Evolutionary conservation across 2,329 filamentous ascomycete species (phyloP), one percentile per base, ranked within the genome.

Genomic region (Sporothrix schenckii): DNA sequence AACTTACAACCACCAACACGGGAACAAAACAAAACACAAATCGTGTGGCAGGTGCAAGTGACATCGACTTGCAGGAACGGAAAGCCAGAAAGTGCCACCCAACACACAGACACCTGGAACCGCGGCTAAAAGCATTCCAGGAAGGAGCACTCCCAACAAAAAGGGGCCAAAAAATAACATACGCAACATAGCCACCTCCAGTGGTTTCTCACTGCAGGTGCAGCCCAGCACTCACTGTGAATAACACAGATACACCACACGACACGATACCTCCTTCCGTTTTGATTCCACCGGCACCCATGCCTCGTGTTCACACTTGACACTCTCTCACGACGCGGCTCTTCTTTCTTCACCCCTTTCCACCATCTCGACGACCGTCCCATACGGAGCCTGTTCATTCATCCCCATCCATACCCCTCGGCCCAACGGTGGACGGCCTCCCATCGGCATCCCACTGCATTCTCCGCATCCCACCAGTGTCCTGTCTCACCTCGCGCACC

Each of bases 381-480:
- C 19, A 21, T 19, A n/a, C 4, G 7, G 7, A 14, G 14, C 19
- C 4, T 3, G 24, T 34, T 27, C 30, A 66, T 16, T 14, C 44
- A n/a, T 66, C 16, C 47, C 44, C 56, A 30, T 5, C 34, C 34
- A 5, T 44, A n/a, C 41, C 41, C 11, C 4, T 44, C 14, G 5
- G 4, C 39, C 27, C 58, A 27, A 63, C 39, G 39, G 6, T 47
- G n/a, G 27, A 49, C 60, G 63, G 19, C 47, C 47, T 39, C 19
- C 47, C 47, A 39, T 53, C 63, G 47, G 19, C 63, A 52, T 66
- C 63, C 63, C 47, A 52, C 63, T 52, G 60, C 63, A 66, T 39
- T 66, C 63, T 66, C 63, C 63, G 63, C 63, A 66, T 66, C 47
- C 63, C 47, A 66, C 63, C 44, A 39, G 63, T 27, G 52, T 34